A percentile compares a stretch with the other conserved stretches of the same genome.
These are phyloP conservation scores for Pythium periplocum DNA, from an alignment of 352 stramenopile genomes.

Conservation along the genomic window DNA sequence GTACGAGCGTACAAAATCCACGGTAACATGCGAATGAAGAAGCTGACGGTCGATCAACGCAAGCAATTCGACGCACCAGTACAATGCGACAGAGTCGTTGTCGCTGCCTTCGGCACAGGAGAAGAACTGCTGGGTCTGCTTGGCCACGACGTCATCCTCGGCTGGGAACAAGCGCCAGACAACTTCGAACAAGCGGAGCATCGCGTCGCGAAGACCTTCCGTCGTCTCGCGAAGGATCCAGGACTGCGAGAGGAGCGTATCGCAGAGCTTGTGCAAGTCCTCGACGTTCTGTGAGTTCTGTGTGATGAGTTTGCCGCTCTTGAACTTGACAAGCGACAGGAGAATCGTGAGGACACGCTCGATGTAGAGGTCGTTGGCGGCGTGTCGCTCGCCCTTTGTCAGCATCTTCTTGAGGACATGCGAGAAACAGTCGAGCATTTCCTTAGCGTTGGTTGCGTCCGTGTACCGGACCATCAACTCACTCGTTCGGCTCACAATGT, in stretches of 20 bases:
- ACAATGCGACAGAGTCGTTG: constrained; percentile 18
- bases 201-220: constrained; percentile 30
- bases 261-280: constrained; percentile 40
- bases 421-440: constrained; percentile 66
- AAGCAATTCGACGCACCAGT: constrained; percentile 51
- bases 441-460: constrained; percentile 45
- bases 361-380: constrained; percentile 56
- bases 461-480: constrained; percentile 78
- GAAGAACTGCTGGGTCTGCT: constrained; percentile 50
- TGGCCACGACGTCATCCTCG: constrained; percentile 22
- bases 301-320: constrained; percentile 44
- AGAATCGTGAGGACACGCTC: constrained; percentile 60
- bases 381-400: constrained; percentile 20
- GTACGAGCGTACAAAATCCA: constrained; percentile 46
- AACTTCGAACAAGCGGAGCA: constrained; percentile 50
- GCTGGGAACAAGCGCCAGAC: constrained; percentile 66
- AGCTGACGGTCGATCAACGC: constrained; percentile 44
- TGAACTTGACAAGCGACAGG: constrained; percentile 48
- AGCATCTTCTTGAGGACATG: constrained; percentile 54
- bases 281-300: constrained; percentile 28
- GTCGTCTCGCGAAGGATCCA: constrained; percentile 37
- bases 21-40: constrained; percentile 39
- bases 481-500: constrained; percentile 65
- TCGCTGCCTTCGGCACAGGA: constrained; percentile 7
- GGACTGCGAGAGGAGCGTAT: constrained; percentile 30